phyloP scores from a whole-genome alignment of 2,329 filamentous ascomycete genomes.

The Lithohypha guttulata region DNA sequence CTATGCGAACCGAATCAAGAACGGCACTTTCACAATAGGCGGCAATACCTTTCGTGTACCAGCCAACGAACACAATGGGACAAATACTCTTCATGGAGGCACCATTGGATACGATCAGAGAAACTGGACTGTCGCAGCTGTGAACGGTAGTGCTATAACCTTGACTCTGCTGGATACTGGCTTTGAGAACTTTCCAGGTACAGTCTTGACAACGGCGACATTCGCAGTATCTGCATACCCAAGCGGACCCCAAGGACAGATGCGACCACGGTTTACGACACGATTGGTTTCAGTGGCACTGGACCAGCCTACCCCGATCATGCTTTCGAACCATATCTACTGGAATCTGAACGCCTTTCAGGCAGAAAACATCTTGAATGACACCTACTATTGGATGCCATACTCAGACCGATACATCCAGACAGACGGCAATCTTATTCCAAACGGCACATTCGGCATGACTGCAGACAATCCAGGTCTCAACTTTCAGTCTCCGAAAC shows the following conservation, averaged over 20 bases:
- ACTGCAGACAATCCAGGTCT: conserved; percentile 57
- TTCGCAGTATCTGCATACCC: conserved; percentile 33
- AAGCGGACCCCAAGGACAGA: conserved; percentile 28
- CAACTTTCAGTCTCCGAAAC: conserved; percentile 66
- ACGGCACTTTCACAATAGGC: conserved; percentile 44
- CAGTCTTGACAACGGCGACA: conserved; percentile 36
- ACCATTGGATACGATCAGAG: conserved; percentile 37
- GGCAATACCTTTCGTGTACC: conserved; percentile 38
- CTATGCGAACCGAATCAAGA: conserved; percentile 47
- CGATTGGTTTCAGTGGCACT: conserved; percentile 35
- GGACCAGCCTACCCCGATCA: conserved; percentile 39
- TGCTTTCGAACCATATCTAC: conserved; percentile 42
- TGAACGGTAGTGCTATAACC: conserved; percentile 33
- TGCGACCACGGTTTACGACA: conserved; percentile 33
- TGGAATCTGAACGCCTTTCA: conserved; percentile 43
- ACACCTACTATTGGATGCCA: conserved; percentile 35
- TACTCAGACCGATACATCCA: conserved; percentile 36
- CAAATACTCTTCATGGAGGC: conserved; percentile 44
- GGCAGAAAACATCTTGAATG: conserved; percentile 31
- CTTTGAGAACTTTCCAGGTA: conserved; percentile 37
- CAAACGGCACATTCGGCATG: conserved; percentile 63
- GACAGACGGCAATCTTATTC: conserved; percentile 55
- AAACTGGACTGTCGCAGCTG: conserved; percentile 39
- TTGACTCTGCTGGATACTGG: conserved; percentile 36
- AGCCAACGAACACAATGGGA: conserved; percentile 41